A percentile compares a stretch with the other conserved stretches of the same genome.
Conservation (phyloP, 805 yeast species). For the Clavispora fructus region DNA sequence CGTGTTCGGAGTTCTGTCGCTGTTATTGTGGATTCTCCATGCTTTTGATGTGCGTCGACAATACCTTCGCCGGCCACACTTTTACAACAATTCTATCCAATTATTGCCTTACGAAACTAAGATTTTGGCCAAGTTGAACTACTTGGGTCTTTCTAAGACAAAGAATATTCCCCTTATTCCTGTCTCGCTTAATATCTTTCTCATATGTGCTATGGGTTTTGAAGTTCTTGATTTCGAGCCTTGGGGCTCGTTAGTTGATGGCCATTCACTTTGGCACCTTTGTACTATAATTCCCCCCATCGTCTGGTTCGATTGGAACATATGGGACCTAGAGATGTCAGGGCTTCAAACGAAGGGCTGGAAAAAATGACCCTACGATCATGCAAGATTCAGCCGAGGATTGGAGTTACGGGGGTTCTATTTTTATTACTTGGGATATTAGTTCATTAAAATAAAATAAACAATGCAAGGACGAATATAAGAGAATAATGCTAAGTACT, state of each 20-base stretch:
- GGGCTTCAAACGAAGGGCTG: constrained; percentile 9
- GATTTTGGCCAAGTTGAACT: constrained; percentile 27
- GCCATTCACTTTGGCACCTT: constrained; percentile 92
- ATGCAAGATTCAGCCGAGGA: no score
- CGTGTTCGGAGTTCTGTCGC: constrained; percentile 25
- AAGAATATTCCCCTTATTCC: constrained; percentile 32
- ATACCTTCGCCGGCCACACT: constrained; percentile 12
- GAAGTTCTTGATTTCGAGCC: constrained; percentile 37
- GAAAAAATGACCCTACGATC: not conserved
- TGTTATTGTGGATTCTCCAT: constrained; percentile 32
- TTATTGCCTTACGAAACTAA: constrained; percentile 36
- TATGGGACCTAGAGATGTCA: constrained; percentile 39
- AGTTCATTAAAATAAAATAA: not conserved
- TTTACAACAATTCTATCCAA: constrained; percentile 32
- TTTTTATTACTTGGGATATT: not conserved
- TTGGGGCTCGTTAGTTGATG: constrained; percentile 58
- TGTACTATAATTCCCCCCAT: constrained; percentile 79
- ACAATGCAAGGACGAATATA: not conserved
- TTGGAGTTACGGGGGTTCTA: no score
- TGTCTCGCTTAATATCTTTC: constrained; percentile 27
- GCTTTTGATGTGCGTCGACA: constrained; percentile 16
- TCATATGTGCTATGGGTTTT: constrained; percentile 26
- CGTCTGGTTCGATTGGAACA: constrained; percentile 62
- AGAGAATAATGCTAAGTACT: not conserved
- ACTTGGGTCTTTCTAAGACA: constrained; percentile 21